phyloP scores from a whole-genome alignment of 805 yeast species.

The Schizosaccharomyces japonicus region DNA sequence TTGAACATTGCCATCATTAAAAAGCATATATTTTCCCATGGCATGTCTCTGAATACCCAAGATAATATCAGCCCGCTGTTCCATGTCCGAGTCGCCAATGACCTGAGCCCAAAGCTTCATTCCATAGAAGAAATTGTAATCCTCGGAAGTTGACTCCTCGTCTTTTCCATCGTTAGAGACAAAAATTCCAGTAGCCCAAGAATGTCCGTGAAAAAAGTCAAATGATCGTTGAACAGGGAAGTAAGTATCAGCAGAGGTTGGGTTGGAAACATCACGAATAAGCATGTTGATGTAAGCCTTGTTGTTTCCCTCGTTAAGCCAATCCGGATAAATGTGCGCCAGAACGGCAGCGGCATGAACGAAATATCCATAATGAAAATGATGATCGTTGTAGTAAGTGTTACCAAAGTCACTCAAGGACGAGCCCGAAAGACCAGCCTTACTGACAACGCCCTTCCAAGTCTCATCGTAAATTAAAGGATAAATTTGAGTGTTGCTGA shows the following conservation, averaged over 20 bases:
- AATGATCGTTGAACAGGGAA: constrained; percentile 45
- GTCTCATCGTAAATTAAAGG: constrained; percentile 56
- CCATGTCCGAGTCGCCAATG: constrained; percentile 29
- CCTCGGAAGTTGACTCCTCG: constrained; percentile 51
- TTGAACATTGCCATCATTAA: constrained; percentile 23
- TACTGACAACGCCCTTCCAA: constrained; percentile 37
- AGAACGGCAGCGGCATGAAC: constrained; percentile 64
- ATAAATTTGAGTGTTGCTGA: constrained; percentile 38
- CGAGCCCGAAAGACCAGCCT: constrained; percentile 23
- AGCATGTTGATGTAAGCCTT: constrained; percentile 36
- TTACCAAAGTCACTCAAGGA: constrained; percentile 47
- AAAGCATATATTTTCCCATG: constrained; percentile 32
- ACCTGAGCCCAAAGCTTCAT: constrained; percentile 47
- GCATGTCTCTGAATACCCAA: constrained; percentile 31
- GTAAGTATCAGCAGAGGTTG: constrained; percentile 25
- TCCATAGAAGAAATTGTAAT: constrained; percentile 43
- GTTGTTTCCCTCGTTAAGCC: constrained; percentile 21
- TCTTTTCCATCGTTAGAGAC: constrained; percentile 44
- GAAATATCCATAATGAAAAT: constrained; percentile 68
- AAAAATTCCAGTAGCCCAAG: constrained; percentile 50
- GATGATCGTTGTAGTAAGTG: constrained; percentile 64
- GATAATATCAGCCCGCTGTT: constrained; percentile 33
- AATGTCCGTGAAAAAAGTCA: constrained; percentile 53
- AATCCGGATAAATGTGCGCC: constrained; percentile 36
- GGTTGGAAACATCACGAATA: constrained; percentile 46